Conservation (phyloP, 116 monocot genomes). For the Dioscorea cayenensis region DNA sequence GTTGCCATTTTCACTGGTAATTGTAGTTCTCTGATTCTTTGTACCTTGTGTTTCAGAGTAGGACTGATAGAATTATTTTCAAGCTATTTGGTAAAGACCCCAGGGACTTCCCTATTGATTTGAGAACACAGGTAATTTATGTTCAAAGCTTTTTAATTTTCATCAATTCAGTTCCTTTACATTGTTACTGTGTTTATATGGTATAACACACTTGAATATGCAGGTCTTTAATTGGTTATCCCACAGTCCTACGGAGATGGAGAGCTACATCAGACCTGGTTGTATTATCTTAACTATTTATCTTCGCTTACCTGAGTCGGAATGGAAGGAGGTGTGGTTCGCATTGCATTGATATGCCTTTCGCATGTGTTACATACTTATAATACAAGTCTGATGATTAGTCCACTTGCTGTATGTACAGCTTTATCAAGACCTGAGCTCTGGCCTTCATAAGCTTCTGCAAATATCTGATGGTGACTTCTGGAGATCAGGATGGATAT, state of each 20-base stretch:
- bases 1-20: background rate
- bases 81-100: slow-evolving; percentile 97
- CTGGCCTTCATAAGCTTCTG: slow-evolving; percentile 57
- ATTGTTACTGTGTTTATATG: background rate
- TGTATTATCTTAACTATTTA: slow-evolving; percentile 87
- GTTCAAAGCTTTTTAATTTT: background rate
- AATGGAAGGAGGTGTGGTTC: slow-evolving; percentile 56
- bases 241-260: slow-evolving; percentile 80
- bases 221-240: slow-evolving; percentile 90
- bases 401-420: slow-evolving; percentile 13
- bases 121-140: slow-evolving; percentile 69
- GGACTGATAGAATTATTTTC: slow-evolving; percentile 87
- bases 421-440: slow-evolving; percentile 49
- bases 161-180: background rate
- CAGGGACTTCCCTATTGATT: slow-evolving; percentile 59
- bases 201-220: slow-evolving; percentile 7
- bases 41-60: slow-evolving; percentile 42
- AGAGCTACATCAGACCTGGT: slow-evolving; percentile 92
- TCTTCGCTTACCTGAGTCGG: slow-evolving; percentile 48
- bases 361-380: background rate
- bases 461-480: slow-evolving; percentile 35
- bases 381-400: background rate
- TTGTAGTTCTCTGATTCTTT: slow-evolving; percentile 3
- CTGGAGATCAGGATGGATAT: slow-evolving; percentile 85
- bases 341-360: background rate